Evolutionary conservation across 192 early-diverging fungal species (phyloP).

Genomic region (Podila minutissima): DNA sequence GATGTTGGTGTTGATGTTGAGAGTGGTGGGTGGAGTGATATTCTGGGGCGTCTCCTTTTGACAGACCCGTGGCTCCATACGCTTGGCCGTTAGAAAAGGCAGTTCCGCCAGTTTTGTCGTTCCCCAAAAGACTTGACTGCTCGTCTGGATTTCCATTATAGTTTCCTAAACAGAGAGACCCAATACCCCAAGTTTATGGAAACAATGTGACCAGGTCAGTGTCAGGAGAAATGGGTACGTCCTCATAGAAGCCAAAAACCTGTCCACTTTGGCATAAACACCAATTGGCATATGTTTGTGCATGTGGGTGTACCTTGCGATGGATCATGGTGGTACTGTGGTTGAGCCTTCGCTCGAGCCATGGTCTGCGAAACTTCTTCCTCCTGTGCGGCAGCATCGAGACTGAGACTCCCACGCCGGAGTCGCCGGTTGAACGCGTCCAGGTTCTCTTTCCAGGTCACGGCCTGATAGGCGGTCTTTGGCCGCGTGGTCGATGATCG

Average conservation of each 20-base stretch:
- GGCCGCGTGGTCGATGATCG: slow-evolving; percentile 18
- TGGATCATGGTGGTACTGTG: not conserved
- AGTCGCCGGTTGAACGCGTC: slow-evolving; percentile 47
- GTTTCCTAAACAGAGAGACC: not conserved
- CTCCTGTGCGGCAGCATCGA: slow-evolving; percentile 31
- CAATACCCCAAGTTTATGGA: too few relatives aligned
- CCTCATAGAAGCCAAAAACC: too few relatives aligned
- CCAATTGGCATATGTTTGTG: too few relatives aligned
- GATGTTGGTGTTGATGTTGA: not conserved
- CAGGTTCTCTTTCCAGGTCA: slow-evolving; percentile 50
- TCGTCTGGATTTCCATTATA: not conserved
- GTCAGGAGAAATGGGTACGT: too few relatives aligned
- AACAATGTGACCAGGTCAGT: too few relatives aligned
- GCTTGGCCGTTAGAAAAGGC: not conserved
- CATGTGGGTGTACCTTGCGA: too few relatives aligned
- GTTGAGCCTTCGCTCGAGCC: slow-evolving; percentile 19
- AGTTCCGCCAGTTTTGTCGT: too few relatives aligned
- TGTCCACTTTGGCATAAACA: too few relatives aligned
- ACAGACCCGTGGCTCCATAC: not conserved
- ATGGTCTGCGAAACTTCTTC: slow-evolving; percentile 11
- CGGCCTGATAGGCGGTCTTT: slow-evolving; percentile 33
- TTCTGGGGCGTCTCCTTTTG: not conserved
- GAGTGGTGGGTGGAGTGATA: not conserved
- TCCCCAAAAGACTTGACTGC: slow-evolving; percentile 1
- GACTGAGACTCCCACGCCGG: slow-evolving; percentile 38